Base-by-base conservation (phyloP, 495 filamentous ascomycete species). In the Hypoxylon perforatum region DNA sequence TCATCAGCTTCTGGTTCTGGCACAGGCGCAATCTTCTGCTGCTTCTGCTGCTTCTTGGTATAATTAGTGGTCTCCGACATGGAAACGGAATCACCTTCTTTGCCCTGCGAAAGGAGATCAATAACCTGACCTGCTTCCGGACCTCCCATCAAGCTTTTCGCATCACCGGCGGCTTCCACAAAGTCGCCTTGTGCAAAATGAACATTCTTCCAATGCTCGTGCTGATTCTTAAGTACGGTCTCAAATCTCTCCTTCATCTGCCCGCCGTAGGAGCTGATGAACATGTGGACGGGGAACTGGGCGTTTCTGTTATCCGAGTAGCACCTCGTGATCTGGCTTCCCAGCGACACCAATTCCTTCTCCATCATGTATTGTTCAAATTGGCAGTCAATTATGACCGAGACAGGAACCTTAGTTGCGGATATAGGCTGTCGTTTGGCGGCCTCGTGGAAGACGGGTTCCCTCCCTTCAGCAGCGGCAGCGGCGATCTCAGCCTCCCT, bases 291-390 rank as follows among this genome's bases (percentile, higher is more conserved):
- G 30, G 87, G 86, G 69, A 83, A 92, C 8, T 72, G 74, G 8
- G 90, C 81, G 46, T 83, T 85, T 41, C 82, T 85, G 73, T 97
- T 97, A 67, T 96, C 90, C 3, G 94, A 93, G 79, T 99, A 98
- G 65, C 84, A 88, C 18, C 96, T 82, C 2, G 92, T 95, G 55
- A 99, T 76, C 76, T 99, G 95, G 22, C 85, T 84, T 1, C 84
- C 86, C 9, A 99, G 83, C 2, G 93, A 97, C 7, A 91, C 87
- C 15, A 92, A 80, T 72, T 99, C 96, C 53, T 89, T 87, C 0
- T 91, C 87, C 23, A 78, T 81, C 95, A 99, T 99, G 69, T 94
- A 80, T 10, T 91, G 84, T 65, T 99, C 92, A 65, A 94, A 99
- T 62, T 91, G 88, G 75, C 96, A 98, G 75, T 99, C 95, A 65